Percentiles rank a stretch among this genome's conserved stretches.
Evolutionary conservation across 305 asterid genomes (phyloP).

Genomic region (Solanum chacoense): DNA sequence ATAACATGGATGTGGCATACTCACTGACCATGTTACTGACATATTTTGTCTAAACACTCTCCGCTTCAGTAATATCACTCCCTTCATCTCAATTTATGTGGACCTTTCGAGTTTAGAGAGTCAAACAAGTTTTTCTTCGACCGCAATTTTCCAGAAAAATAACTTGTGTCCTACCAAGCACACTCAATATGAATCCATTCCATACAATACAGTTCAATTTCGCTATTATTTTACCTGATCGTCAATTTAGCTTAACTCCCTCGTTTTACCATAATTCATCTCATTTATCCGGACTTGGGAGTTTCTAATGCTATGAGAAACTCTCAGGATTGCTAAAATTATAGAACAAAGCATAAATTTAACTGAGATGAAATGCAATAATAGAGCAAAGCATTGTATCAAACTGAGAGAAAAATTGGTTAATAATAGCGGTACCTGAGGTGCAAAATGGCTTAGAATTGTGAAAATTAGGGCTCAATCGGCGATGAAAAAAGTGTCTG

Average conservation of each 20-base stretch:
- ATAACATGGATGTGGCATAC: neutral
- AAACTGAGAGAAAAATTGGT: neutral
- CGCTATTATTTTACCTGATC: neutral
- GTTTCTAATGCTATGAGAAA: neutral
- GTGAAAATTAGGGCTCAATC: conserved; percentile 3
- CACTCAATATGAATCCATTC: neutral
- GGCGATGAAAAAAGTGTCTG: conserved; percentile 17
- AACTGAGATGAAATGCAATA: neutral
- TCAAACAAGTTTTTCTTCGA: neutral
- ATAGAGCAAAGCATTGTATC: neutral
- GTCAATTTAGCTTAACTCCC: neutral
- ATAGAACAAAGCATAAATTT: neutral
- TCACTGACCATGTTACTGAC: neutral
- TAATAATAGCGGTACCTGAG: conserved; percentile 34
- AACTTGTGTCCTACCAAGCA: neutral
- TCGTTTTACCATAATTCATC: neutral
- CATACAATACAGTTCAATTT: neutral
- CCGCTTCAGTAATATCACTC: neutral
- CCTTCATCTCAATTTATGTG: neutral
- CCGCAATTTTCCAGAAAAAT: neutral
- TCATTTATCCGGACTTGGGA: neutral
- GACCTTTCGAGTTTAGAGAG: neutral
- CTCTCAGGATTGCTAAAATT: neutral
- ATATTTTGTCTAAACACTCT: neutral
- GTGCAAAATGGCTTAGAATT: conserved; percentile 12